phyloP scores from a whole-genome alignment of 148 eudicot species.

The Camellia japonica region DNA sequence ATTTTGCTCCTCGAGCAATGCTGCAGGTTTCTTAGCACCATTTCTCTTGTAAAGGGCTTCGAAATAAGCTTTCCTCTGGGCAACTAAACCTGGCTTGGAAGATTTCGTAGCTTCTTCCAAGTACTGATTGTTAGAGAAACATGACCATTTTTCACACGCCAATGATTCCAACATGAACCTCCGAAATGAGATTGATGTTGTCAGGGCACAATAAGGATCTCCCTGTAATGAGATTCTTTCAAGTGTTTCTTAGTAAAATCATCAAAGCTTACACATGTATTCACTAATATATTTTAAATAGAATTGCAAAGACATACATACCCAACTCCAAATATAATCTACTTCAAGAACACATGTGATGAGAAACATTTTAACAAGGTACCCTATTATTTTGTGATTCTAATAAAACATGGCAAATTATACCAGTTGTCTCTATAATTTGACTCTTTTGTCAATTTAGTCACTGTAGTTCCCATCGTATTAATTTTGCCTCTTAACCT shows the following conservation, averaged over 20 bases:
- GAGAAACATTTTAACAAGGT: neutral
- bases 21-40: slow-evolving; percentile 31
- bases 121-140: slow-evolving; percentile 67
- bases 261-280: neutral
- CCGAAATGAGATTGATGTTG: slow-evolving; percentile 76
- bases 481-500: too few relatives aligned
- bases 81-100: slow-evolving; percentile 87
- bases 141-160: slow-evolving; percentile 81
- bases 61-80: slow-evolving; percentile 83
- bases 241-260: neutral
- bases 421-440: too few relatives aligned
- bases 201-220: slow-evolving; percentile 53
- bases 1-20: slow-evolving; percentile 35
- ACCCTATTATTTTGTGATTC: neutral
- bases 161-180: slow-evolving; percentile 70
- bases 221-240: slow-evolving; percentile 39
- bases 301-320: neutral
- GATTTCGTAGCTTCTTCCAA: slow-evolving; percentile 75
- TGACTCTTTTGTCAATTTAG: too few relatives aligned
- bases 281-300: neutral
- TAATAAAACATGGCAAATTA: too few relatives aligned
- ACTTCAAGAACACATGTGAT: neutral
- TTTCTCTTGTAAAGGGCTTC: slow-evolving; percentile 71
- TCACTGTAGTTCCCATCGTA: too few relatives aligned
- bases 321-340: neutral